A percentile compares a stretch with the other conserved stretches of the same genome.
Conservation (phyloP, 805 yeast genomes). For the Kodamaea fukazawae region DNA sequence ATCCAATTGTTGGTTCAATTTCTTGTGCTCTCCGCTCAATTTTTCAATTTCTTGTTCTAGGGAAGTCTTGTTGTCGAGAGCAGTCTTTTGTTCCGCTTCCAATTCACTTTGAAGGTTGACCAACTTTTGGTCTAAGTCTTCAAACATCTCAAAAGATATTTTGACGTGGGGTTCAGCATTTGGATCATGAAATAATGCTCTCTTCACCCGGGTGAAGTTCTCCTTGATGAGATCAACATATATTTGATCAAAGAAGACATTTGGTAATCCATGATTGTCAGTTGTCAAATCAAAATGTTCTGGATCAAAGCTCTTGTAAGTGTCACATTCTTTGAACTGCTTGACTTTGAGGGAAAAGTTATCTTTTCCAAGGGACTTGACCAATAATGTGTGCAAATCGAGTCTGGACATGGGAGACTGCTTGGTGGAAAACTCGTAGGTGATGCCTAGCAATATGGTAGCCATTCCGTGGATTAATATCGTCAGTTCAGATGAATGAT, state of each 20-base stretch:
- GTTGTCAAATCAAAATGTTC: conserved; percentile 48
- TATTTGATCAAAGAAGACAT: conserved; percentile 64
- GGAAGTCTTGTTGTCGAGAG: conserved; percentile 17
- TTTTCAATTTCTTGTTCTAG: conserved; percentile 18
- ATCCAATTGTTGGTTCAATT: conserved; percentile 21
- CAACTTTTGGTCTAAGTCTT: conserved; percentile 41
- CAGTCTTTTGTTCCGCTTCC: conserved; percentile 19
- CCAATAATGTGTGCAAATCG: conserved; percentile 60
- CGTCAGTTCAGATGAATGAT: conserved; percentile 46
- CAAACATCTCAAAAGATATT: conserved; percentile 61
- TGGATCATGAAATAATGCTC: conserved; percentile 75
- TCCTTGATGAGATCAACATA: conserved; percentile 69
- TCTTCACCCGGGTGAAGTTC: conserved; percentile 61
- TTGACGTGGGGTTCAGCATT: conserved; percentile 63
- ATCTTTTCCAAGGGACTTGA: conserved; percentile 74
- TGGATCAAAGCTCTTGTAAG: conserved; percentile 56
- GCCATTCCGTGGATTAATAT: conserved; percentile 69
- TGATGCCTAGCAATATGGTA: conserved; percentile 66
- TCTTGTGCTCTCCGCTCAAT: conserved; percentile 3
- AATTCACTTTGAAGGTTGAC: conserved; percentile 24
- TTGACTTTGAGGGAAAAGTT: conserved; percentile 70
- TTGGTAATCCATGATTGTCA: conserved; percentile 83
- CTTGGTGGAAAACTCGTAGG: conserved; percentile 69
- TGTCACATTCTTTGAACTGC: conserved; percentile 61
- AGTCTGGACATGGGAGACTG: conserved; percentile 62